Base-by-base conservation (phyloP, 1,284 basidiomycete genomes). In the Cutaneotrichosporon sp. region DNA sequence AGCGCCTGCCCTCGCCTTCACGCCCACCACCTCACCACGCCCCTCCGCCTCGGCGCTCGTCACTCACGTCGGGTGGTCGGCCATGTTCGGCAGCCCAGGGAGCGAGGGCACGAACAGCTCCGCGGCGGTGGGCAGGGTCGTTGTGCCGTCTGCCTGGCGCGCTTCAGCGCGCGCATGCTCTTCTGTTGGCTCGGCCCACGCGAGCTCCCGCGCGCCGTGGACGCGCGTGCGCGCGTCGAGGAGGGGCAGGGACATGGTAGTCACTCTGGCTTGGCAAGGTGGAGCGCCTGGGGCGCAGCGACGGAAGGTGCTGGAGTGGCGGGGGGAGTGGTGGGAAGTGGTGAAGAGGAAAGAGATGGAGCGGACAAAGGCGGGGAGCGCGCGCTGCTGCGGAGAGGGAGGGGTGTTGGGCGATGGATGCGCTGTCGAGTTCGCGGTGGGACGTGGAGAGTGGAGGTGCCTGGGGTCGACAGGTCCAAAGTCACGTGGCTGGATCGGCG, bases 101-200 rank as follows among this genome's bases (percentile, higher is more conserved):
- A 95, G 82, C 24, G 80, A 84, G 4, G 84, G 84, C 18, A 95
- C 90, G 72, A 89, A 94, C 80, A 93, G 91, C 0, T 90, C 90
- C 2, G 91, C 87, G 14, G 92, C 91, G 9, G 90, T 69, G 10
- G 71, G 73, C 11, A 73, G 66, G 11, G 52, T 11, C 22, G 7
- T 22, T 16, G 22, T 24, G 24, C 42, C 3, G 34, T 5, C 34
- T 36, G 6, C 3, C 9, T 11, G 34, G 34, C 34, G 34, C 16
- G 16, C n/a, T n/a, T n/a, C n/a, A n/a, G n/a, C n/a, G 11, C 34
- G 10, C 18, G 18, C n/a, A 5, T 42, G 16, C 18, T 16, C 2
- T 7, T 1, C 3, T 18, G 36, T n/a, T n/a, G 38, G 38, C 18
- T 42, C 38, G 13, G 34, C 16, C 38, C 38, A 6, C 18, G 45